These are phyloP conservation scores for Xanthoconium stramineum DNA, from an alignment of 768 basidiomycete genomes.

Conservation along the genomic window DNA sequence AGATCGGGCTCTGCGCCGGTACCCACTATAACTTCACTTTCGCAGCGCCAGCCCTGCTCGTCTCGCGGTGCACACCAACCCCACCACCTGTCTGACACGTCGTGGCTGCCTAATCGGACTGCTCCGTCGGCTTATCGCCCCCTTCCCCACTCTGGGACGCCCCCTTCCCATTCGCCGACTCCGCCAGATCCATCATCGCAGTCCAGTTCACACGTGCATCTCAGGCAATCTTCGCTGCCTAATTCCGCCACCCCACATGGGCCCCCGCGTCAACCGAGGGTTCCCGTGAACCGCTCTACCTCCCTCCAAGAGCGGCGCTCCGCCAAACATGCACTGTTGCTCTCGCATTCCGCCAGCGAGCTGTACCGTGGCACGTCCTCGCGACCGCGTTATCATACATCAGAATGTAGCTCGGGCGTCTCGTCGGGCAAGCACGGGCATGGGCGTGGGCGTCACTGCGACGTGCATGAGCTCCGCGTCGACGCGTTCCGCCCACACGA, in stretches of 20 bases:
- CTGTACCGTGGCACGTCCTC: constrained; percentile 9
- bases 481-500: constrained; percentile 3
- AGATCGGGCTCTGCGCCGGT: background rate
- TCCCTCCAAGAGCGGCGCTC: constrained; percentile 7
- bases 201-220: background rate
- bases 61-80: background rate
- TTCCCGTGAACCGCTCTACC: background rate
- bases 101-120: background rate
- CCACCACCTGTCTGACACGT: constrained; percentile 1
- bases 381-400: background rate
- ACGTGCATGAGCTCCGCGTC: background rate
- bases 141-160: background rate
- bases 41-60: background rate
- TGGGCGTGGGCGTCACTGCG: background rate
- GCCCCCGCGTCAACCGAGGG: background rate
- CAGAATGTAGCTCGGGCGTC: background rate
- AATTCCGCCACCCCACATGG: background rate
- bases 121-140: background rate
- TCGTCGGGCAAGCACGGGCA: background rate
- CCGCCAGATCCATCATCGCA: background rate
- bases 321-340: constrained; percentile 9
- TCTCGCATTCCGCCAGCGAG: constrained; percentile 26
- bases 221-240: background rate
- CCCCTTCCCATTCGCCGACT: background rate
- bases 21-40: background rate